These are phyloP conservation scores for Lecanicillium sp. DNA, from an alignment of 2,329 filamentous ascomycete species.

Conservation along the genomic window DNA sequence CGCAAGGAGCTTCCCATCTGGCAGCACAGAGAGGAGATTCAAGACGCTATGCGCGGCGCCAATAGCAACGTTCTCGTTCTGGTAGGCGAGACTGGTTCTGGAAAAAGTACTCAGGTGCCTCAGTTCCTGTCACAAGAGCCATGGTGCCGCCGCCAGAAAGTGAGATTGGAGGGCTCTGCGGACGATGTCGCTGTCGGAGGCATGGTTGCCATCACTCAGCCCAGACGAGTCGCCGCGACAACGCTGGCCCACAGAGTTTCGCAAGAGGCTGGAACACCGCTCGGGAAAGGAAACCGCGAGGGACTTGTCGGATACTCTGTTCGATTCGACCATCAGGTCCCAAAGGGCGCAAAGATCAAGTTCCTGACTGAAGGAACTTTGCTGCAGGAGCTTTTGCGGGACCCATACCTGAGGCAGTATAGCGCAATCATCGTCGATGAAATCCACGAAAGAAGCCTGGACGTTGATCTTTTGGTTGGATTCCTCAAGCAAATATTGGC, in stretches of 20 bases:
- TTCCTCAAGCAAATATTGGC: constrained; percentile 75
- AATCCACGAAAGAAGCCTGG: constrained; percentile 91
- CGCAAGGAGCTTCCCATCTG: constrained; percentile 76
- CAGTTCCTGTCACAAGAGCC: constrained; percentile 75
- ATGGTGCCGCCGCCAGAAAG: constrained; percentile 64
- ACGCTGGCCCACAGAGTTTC: constrained; percentile 84
- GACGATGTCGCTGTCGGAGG: constrained; percentile 55
- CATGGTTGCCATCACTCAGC: constrained; percentile 89
- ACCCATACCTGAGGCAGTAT: constrained; percentile 76
- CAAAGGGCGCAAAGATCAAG: constrained; percentile 79
- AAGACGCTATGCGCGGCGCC: constrained; percentile 42
- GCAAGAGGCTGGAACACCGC: constrained; percentile 57
- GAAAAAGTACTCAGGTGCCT: constrained; percentile 93
- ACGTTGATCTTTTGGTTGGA: constrained; percentile 84
- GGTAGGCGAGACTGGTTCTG: constrained; percentile 90
- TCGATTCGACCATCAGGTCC: constrained; percentile 81
- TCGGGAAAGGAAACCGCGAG: constrained; percentile 31
- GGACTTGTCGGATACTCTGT: constrained; percentile 82
- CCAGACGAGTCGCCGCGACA: constrained; percentile 86
- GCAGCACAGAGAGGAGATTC: constrained; percentile 63
- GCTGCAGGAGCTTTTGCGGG: constrained; percentile 83
- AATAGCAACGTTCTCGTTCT: constrained; percentile 71
- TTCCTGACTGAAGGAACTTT: constrained; percentile 96
- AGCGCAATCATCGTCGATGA: constrained; percentile 91
- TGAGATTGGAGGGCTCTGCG: constrained; percentile 33